phyloP scores from a whole-genome alignment of 1,284 basidiomycete genomes.

The Ganoderma sinense region DNA sequence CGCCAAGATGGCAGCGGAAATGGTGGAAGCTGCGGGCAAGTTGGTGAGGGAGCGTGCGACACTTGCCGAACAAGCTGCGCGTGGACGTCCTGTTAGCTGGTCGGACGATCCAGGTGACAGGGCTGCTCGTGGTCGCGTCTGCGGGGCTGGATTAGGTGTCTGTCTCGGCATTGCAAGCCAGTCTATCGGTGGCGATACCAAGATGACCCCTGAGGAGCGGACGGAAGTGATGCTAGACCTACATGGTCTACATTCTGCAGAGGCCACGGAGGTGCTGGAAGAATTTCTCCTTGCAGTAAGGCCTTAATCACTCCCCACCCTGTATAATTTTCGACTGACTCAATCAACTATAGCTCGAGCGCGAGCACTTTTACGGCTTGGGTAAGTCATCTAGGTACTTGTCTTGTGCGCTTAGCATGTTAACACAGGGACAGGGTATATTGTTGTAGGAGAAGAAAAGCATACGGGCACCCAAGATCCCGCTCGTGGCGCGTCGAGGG shows the following conservation, averaged over 20 bases:
- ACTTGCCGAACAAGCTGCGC: constrained; percentile 80
- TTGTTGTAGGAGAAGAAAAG: constrained; percentile 95
- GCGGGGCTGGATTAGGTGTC: constrained; percentile 86
- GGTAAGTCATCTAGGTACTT: constrained; percentile 49
- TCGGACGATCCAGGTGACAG: constrained; percentile 88
- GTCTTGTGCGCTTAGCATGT: constrained; percentile 10
- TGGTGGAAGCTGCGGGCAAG: constrained; percentile 78
- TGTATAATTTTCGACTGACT: background rate
- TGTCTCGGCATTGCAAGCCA: constrained; percentile 82
- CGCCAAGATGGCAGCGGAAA: constrained; percentile 87
- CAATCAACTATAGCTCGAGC: constrained; percentile 68
- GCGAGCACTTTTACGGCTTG: constrained; percentile 85
- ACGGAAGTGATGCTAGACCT: constrained; percentile 84
- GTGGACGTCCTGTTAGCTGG: constrained; percentile 73
- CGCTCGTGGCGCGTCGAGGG: constrained; percentile 81
- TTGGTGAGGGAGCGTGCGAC: constrained; percentile 85
- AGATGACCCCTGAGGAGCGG: constrained; percentile 79
- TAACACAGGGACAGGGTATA: constrained; percentile 65
- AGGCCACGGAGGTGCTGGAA: constrained; percentile 91
- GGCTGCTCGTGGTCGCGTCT: constrained; percentile 74
- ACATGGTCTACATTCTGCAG: constrained; percentile 90
- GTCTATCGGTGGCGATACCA: constrained; percentile 57
- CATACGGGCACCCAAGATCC: constrained; percentile 91
- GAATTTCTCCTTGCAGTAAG: constrained; percentile 88
- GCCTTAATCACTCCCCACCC: constrained; percentile 24